Base-by-base conservation (phyloP, 225 moss, liverwort and hornwort genomes). In the Straminergon stramineum region DNA sequence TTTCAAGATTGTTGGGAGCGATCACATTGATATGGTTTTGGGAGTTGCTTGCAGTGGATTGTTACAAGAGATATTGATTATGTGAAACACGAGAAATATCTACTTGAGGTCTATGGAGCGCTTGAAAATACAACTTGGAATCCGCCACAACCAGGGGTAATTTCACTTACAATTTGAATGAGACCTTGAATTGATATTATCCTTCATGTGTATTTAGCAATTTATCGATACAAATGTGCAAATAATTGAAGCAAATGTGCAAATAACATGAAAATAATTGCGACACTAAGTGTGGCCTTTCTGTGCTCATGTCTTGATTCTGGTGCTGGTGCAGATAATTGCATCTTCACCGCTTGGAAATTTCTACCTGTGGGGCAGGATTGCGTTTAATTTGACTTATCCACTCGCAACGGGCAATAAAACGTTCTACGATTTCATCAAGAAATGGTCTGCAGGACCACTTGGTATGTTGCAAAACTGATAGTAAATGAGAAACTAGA, bases 21-120 rank as follows among this genome's bases (percentile, higher is more conserved):
- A 51, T n/a, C 52, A 55, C 55, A 83, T 20, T 74, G 15, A 85
- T 48, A 32, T 3, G 63, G 41, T 53, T 66, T 89, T 19, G 78
- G 87, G 74, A 32, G 41, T 32, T 78, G 84, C 76, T 73, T 94
- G 95, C 94, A 98, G 98, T 95, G 86, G 86, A 90, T 99, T 61
- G 97, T 99, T 34, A 97, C 97, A 28, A 92, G 96, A 85, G 94
- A 99, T 19, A 88, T 96, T 28, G 95, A 96, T 85, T 95, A 93
- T 68, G 92, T 91, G 4, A 95, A 91, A 32, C 89, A 88, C 31
- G 97, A 99, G 91, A 80, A 77, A 30, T 85, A 95, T 6, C 32
- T 97, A 41, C 27, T 93, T 37, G 91, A 89, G 65, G 77, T 96
- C 28, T 97, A 93, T 79, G 79, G 87, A 37, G 93, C 94, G 55